A percentile compares a stretch with the other conserved stretches of the same genome.
These are phyloP conservation scores for Nelumbo lutea DNA, from an alignment of 164 flowering plant genomes.

Conservation along the genomic window DNA sequence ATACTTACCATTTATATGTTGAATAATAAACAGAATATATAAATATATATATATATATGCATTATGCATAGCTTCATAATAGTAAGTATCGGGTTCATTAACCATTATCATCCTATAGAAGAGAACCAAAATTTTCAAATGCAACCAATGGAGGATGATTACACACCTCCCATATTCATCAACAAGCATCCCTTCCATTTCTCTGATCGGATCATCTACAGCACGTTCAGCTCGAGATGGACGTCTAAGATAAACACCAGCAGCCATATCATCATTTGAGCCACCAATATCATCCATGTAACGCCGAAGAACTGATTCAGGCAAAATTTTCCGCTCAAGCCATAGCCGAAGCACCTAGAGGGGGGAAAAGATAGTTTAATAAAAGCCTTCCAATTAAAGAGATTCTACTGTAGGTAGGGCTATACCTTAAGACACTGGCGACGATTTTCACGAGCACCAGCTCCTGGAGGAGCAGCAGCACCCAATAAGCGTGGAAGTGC, in stretches of 20 bases:
- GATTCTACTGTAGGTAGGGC: not conserved
- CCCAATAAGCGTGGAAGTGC: constrained; percentile 90
- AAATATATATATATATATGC: too few species aligned
- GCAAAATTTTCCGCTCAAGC: constrained; percentile 95
- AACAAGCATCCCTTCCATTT: constrained; percentile 98
- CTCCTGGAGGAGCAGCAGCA: constrained; percentile 91
- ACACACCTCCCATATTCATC: constrained; percentile 97
- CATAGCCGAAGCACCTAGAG: constrained; percentile 82
- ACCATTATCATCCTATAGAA: too few species aligned
- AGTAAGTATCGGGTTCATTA: too few species aligned
- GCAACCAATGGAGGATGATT: not conserved
- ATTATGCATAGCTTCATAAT: too few species aligned
- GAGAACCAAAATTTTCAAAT: too few species aligned
- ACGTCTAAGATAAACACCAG: constrained; percentile 59
- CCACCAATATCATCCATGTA: constrained; percentile 83
- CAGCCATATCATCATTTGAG: constrained; percentile 57
- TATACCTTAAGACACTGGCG: constrained; percentile 93
- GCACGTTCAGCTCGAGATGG: constrained; percentile 91
- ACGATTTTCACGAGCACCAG: constrained; percentile 91
- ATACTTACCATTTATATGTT: too few species aligned
- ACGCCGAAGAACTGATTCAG: constrained; percentile 71
- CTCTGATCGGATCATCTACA: constrained; percentile 95
- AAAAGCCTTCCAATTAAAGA: not conserved
- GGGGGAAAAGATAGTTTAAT: not conserved
- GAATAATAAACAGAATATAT: too few species aligned